Conservation (phyloP, 495 filamentous ascomycete species). For the Endocarpon pusillum region DNA sequence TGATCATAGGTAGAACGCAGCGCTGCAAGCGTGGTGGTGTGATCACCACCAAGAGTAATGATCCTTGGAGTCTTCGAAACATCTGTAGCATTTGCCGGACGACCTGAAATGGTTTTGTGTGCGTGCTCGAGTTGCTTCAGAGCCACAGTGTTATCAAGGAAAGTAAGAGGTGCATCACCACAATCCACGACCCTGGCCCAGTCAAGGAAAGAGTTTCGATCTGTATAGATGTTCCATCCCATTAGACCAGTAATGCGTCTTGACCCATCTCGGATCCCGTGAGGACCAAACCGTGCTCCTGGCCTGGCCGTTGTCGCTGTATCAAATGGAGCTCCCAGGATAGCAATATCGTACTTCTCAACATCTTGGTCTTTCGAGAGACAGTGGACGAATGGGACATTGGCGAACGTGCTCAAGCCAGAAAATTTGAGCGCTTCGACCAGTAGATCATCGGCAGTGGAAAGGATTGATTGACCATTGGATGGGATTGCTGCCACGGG, state of each 20-base stretch:
- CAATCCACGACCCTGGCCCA: slow-evolving; percentile 36
- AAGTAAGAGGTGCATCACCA: slow-evolving; percentile 33
- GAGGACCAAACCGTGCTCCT: slow-evolving; percentile 32
- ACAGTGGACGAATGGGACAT: slow-evolving; percentile 29
- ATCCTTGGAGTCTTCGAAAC: slow-evolving; percentile 21
- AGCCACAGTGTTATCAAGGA: slow-evolving; percentile 34
- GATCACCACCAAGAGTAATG: slow-evolving; percentile 33
- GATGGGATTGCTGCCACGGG: slow-evolving; percentile 11
- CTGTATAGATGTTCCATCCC: slow-evolving; percentile 28
- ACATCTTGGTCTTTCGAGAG: slow-evolving; percentile 11
- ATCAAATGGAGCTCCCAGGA: slow-evolving; percentile 33
- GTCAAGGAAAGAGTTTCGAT: slow-evolving; percentile 24
- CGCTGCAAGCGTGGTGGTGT: slow-evolving; percentile 32
- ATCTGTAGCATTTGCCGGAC: slow-evolving; percentile 9
- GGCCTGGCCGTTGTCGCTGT: slow-evolving; percentile 31
- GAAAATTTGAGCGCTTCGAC: slow-evolving; percentile 17
- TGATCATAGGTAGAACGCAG: slow-evolving; percentile 25
- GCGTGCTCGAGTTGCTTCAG: slow-evolving; percentile 30
- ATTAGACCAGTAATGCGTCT: slow-evolving; percentile 17
- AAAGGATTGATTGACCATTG: slow-evolving; percentile 1
- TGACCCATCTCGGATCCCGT: slow-evolving; percentile 30
- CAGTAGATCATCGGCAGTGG: slow-evolving; percentile 12
- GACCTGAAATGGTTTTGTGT: slow-evolving; percentile 18
- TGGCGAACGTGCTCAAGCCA: slow-evolving; percentile 33
- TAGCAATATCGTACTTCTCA: slow-evolving; percentile 16